Evolutionary conservation across 306 rosid species (phyloP).

Genomic region (Elaeagnus macrophylla): DNA sequence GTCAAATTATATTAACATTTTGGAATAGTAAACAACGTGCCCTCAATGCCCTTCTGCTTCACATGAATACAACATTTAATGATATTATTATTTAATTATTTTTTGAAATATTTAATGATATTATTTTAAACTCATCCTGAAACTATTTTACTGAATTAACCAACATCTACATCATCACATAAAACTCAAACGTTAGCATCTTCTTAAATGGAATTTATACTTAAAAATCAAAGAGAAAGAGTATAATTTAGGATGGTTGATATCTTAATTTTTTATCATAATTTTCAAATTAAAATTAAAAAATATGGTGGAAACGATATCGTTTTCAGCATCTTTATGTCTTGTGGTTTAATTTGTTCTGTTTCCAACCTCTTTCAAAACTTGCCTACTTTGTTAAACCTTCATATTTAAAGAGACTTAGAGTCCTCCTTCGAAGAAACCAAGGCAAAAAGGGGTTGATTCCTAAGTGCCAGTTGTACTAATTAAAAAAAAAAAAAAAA

Average conservation of each 20-base stretch:
- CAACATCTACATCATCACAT: too few relatives aligned
- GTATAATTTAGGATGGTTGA: slow-evolving; percentile 3
- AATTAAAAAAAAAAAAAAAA: too few relatives aligned
- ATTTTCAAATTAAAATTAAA: background rate
- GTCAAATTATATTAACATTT: background rate
- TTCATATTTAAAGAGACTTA: slow-evolving; percentile 24
- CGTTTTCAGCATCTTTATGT: slow-evolving; percentile 44
- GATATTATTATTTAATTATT: slow-evolving; percentile 12
- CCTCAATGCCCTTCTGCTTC: slow-evolving; percentile 41
- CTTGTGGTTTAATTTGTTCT: slow-evolving; percentile 9
- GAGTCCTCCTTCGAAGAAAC: slow-evolving; percentile 34
- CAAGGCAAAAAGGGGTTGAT: slow-evolving; percentile 28
- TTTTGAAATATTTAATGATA: slow-evolving; percentile 27
- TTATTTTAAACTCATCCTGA: slow-evolving; percentile 24
- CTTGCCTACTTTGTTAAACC: slow-evolving; percentile 15
- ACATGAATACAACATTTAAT: slow-evolving; percentile 1
- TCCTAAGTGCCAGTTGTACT: slow-evolving; percentile 40
- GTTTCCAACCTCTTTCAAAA: slow-evolving; percentile 15
- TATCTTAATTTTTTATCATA: background rate
- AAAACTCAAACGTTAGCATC: too few relatives aligned
- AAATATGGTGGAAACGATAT: slow-evolving; percentile 19
- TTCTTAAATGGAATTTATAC: too few relatives aligned
- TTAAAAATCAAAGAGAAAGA: too few relatives aligned
- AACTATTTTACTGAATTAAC: background rate
- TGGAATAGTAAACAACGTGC: slow-evolving; percentile 52